Conservation (phyloP, 306 rosid genomes). For the Pyrus communis region DNA sequence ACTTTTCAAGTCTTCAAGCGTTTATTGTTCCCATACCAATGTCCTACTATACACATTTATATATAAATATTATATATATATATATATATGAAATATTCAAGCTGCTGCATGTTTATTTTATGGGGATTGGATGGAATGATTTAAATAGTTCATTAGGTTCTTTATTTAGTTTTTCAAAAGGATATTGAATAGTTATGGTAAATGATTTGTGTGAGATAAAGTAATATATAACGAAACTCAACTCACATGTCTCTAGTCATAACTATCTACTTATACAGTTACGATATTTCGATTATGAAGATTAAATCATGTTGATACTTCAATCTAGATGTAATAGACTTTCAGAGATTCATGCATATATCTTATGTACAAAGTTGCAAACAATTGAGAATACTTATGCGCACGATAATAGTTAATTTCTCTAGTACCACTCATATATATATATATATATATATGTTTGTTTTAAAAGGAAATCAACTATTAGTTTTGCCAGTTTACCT, state of each 20-base stretch:
- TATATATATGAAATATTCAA: neutral
- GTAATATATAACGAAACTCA: neutral
- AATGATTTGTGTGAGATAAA: neutral
- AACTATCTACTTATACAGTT: neutral
- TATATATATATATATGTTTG: no score
- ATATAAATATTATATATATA: neutral
- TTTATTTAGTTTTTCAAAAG: neutral
- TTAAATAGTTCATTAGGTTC: neutral
- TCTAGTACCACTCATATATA: no score
- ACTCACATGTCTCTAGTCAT: neutral
- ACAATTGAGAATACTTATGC: no score
- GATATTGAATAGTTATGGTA: neutral
- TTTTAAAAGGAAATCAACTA: no score
- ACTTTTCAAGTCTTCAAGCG: neutral
- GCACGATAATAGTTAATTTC: no score
- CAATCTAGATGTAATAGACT: no score
- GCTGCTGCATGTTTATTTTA: neutral
- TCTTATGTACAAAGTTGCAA: no score
- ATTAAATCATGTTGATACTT: no score
- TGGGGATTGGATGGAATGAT: neutral
- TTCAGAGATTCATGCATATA: no score
- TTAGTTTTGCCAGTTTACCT: no score
- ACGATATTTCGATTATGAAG: no score
- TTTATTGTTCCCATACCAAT: neutral
- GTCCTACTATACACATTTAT: neutral